phyloP scores from a whole-genome alignment of 2,329 filamentous ascomycete genomes.

The Arthrocladium fulminans region DNA sequence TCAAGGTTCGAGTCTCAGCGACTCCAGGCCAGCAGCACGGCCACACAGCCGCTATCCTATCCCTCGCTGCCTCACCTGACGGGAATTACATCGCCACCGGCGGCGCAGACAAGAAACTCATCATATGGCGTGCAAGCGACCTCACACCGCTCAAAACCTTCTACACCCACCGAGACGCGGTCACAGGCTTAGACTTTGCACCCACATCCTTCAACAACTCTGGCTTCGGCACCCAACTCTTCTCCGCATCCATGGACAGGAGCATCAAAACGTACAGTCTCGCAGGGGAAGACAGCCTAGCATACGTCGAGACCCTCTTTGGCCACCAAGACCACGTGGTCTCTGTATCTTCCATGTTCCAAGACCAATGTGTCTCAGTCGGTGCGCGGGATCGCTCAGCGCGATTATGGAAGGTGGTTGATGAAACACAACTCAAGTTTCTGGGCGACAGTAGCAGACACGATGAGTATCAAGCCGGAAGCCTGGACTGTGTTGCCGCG shows the following conservation, averaged over 20 bases:
- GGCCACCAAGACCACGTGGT: conserved; percentile 89
- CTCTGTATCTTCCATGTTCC: conserved; percentile 70
- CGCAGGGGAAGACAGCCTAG: conserved; percentile 59
- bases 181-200: conserved; percentile 78
- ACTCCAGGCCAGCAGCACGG: conserved; percentile 49
- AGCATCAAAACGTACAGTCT: conserved; percentile 94
- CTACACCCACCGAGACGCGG: conserved; percentile 79
- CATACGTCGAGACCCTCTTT: conserved; percentile 91
- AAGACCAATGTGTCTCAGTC: conserved; percentile 84
- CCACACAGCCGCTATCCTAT: conserved; percentile 71
- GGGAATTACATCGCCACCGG: conserved; percentile 88
- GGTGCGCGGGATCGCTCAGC: conserved; percentile 87
- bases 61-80: conserved; percentile 77
- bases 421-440: conserved; percentile 93
- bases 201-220: conserved; percentile 54
- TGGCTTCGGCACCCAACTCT: conserved; percentile 65
- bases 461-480: conserved; percentile 59
- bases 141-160: conserved; percentile 75
- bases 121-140: conserved; percentile 77
- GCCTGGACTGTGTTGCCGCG: conserved; percentile 84
- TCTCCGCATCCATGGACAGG: conserved; percentile 80
- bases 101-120: conserved; percentile 71
- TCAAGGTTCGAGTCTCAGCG: conserved; percentile 34
- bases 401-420: conserved; percentile 88
- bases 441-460: conserved; percentile 58